Conservation (phyloP, 495 filamentous ascomycete genomes). For the Penicillium macrosclerotiorum region DNA sequence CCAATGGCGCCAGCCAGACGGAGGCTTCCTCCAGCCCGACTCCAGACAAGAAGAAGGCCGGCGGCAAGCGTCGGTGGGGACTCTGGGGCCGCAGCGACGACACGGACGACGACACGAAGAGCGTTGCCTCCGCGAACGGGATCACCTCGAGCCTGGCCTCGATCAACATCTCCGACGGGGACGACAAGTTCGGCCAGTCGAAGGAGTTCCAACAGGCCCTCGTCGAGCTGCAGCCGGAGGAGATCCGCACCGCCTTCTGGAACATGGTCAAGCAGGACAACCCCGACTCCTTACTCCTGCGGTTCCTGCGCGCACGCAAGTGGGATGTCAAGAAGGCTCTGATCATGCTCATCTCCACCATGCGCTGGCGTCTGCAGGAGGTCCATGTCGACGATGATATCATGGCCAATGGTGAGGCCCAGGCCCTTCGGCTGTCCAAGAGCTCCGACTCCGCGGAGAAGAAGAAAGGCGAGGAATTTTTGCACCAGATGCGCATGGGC, state of each 20-base stretch:
- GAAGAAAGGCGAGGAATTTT: conserved; percentile 76
- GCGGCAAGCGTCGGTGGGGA: conserved; percentile 56
- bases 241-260: conserved; percentile 84
- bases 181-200: conserved; percentile 91
- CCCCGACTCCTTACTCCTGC: conserved; percentile 81
- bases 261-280: conserved; percentile 94
- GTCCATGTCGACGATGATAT: conserved; percentile 86
- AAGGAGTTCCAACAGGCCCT: conserved; percentile 83
- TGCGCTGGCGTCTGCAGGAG: conserved; percentile 82
- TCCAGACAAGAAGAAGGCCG: conserved; percentile 63
- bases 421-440: conserved; percentile 58
- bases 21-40: conserved; percentile 18
- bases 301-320: conserved; percentile 90
- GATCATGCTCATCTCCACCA: conserved; percentile 90
- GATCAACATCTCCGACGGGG: conserved; percentile 51
- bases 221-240: conserved; percentile 69
- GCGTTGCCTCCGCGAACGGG: conserved; percentile 28
- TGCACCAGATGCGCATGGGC: conserved; percentile 82
- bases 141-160: conserved; percentile 29
- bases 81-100: conserved; percentile 57
- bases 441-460: conserved; percentile 52
- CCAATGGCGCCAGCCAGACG: conserved; percentile 13
- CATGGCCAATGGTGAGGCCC: conserved; percentile 72
- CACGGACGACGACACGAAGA: conserved; percentile 51
- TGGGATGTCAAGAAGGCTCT: conserved; percentile 94